Base-by-base conservation (phyloP, 2,329 filamentous ascomycete species). In the Microascus cirrosus region DNA sequence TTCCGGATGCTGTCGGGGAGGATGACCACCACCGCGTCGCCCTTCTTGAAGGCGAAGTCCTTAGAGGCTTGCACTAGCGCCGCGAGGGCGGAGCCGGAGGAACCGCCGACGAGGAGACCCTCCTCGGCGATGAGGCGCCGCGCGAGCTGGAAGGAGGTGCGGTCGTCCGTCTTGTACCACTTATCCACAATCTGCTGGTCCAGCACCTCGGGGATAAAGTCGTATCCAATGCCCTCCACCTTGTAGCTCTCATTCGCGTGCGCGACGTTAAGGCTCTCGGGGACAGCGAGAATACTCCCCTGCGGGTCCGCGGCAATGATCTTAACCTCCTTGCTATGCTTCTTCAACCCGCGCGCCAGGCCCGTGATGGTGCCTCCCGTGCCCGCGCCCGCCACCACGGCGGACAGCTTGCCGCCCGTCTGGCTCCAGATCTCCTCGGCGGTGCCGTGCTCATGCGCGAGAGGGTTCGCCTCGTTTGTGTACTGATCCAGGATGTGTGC, bases 121-220 rank as follows among this genome's bases (percentile, higher is more conserved):
- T 99, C 94, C 71, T 99, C 94, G 18, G 90, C 81, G 65, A 99
- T 99, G 57, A 99, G 76, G 51, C 92, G 81, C 56, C 95, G 82
- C n/a, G 94, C 90, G 67, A 90, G 92, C 69, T 85, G 80, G 74
- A 99, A 99, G 2, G 92, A 92, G 69, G 96, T 89, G 61, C 83
- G 82, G 68, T 99, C 94, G 61, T 93, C 89, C 3, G 94, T 99
- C 83, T 99, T 99, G 77, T 96, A 97, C 94, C 94, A 99, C 68
- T 87, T 88, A 71, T 96, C 89, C 34, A 99, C 89, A 5, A 82
- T 71, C 32, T 85, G 73, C 67, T 87, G 90, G 63, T 94, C 85
- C 58, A 99, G 78, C 5, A 99, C 95, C 25, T 97, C 90, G 7
- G 95, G 94, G 60, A 99, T 88, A 71, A 99, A 99, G 71, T 99